These are phyloP conservation scores for Alternaria atra DNA, from an alignment of 2,329 filamentous ascomycete genomes.

Conservation along the genomic window DNA sequence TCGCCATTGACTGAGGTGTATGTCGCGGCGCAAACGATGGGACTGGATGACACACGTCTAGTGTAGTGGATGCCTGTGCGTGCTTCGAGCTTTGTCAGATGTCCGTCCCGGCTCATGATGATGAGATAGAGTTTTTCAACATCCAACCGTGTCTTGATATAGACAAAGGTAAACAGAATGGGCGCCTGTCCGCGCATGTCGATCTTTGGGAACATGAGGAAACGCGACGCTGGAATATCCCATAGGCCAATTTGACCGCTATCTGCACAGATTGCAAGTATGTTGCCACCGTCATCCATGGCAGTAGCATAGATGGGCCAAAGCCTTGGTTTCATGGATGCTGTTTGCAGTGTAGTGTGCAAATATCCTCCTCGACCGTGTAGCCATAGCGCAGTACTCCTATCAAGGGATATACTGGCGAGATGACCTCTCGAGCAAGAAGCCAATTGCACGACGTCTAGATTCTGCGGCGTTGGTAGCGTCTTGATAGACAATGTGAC, in stretches of 20 bases:
- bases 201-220: constrained; percentile 62
- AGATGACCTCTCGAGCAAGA: constrained; percentile 71
- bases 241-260: constrained; percentile 69
- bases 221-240: constrained; percentile 66
- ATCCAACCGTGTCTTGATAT: constrained; percentile 41
- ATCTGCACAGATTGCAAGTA: constrained; percentile 72
- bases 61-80: constrained; percentile 51
- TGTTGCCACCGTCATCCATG: constrained; percentile 70
- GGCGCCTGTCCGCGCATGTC: constrained; percentile 67
- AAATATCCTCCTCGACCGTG: constrained; percentile 42
- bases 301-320: constrained; percentile 67
- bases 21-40: constrained; percentile 41
- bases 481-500: constrained; percentile 68
- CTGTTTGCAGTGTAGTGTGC: constrained; percentile 43
- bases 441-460: constrained; percentile 74
- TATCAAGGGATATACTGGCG: constrained; percentile 75
- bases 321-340: constrained; percentile 45
- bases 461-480: constrained; percentile 68
- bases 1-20: constrained; percentile 39
- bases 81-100: constrained; percentile 66
- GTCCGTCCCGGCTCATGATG: constrained; percentile 71
- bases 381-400: constrained; percentile 71
- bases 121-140: constrained; percentile 58
- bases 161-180: constrained; percentile 67
- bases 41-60: constrained; percentile 38